A percentile compares a stretch with the other conserved stretches of the same genome.
phyloP scores from a whole-genome alignment of 179 eudicot species.

The Silene noctiflora region DNA sequence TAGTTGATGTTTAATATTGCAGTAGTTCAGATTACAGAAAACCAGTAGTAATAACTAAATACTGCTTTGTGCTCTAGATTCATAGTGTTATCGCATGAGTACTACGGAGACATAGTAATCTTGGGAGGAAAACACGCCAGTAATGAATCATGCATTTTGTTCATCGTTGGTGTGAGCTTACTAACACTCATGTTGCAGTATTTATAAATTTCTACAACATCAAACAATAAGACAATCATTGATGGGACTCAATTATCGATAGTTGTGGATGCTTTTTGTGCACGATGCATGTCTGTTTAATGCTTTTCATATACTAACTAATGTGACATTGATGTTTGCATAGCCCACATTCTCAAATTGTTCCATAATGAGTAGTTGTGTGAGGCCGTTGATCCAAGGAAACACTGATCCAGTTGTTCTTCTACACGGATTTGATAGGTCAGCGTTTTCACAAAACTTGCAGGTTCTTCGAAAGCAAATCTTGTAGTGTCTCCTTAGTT shows the following conservation, averaged over 20 bases:
- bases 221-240: not conserved
- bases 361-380: slow-evolving; percentile 82
- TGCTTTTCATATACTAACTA: not conserved
- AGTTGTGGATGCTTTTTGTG: too few relatives aligned
- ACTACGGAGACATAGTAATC: too few relatives aligned
- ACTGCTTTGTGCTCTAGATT: not conserved
- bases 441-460: slow-evolving; percentile 1
- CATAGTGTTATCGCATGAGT: not conserved
- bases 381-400: slow-evolving; percentile 53
- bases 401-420: slow-evolving; percentile 67
- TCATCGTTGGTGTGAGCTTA: not conserved
- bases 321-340: not conserved
- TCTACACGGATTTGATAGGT: slow-evolving; percentile 94
- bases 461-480: slow-evolving; percentile 1
- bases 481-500: slow-evolving; percentile 26
- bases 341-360: slow-evolving; percentile 50
- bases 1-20: not conserved
- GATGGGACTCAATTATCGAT: not conserved
- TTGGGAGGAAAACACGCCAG: too few relatives aligned
- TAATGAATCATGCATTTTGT: not conserved
- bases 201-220: not conserved
- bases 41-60: not conserved
- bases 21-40: not conserved
- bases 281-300: not conserved
- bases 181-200: too few relatives aligned